Conservation (phyloP, 805 yeast species). For the Myxozyma kluyveri region DNA sequence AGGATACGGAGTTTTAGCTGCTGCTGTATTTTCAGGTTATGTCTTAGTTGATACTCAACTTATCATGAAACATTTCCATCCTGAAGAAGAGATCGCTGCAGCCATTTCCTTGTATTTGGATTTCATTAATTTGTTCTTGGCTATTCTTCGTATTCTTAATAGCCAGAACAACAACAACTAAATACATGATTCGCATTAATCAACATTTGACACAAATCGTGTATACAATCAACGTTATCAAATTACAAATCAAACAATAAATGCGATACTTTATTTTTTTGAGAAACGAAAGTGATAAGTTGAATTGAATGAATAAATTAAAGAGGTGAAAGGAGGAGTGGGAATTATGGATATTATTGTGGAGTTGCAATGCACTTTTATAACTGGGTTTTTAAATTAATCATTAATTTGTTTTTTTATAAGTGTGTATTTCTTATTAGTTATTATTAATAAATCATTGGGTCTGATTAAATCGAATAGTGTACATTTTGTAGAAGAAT, state of each 20-base stretch:
- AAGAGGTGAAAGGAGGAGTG: too few species aligned
- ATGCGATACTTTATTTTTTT: not conserved
- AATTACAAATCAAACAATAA: too few species aligned
- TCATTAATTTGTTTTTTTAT: too few species aligned
- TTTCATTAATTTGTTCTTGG: conserved; percentile 73
- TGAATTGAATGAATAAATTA: too few species aligned
- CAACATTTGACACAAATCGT: not conserved
- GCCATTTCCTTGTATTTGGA: conserved; percentile 78
- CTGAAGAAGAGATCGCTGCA: conserved; percentile 84
- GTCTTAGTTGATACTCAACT: conserved; percentile 78
- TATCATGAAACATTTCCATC: conserved; percentile 67
- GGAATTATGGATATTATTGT: too few species aligned
- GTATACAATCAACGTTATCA: not conserved
- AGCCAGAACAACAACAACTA: conserved; percentile 29
- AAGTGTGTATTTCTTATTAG: too few species aligned
- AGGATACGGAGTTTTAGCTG: conserved; percentile 70
- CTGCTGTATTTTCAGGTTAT: conserved; percentile 67
- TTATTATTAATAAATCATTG: too few species aligned
- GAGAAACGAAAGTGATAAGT: not conserved
- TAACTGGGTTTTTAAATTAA: too few species aligned
- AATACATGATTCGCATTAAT: too few species aligned
- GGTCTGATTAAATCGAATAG: too few species aligned
- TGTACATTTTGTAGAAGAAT: too few species aligned
- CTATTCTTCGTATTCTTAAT: conserved; percentile 63
- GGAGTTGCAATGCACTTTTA: too few species aligned